Evolutionary conservation across 805 yeast species (phyloP).

Genomic region (Danielia oregonensis): DNA sequence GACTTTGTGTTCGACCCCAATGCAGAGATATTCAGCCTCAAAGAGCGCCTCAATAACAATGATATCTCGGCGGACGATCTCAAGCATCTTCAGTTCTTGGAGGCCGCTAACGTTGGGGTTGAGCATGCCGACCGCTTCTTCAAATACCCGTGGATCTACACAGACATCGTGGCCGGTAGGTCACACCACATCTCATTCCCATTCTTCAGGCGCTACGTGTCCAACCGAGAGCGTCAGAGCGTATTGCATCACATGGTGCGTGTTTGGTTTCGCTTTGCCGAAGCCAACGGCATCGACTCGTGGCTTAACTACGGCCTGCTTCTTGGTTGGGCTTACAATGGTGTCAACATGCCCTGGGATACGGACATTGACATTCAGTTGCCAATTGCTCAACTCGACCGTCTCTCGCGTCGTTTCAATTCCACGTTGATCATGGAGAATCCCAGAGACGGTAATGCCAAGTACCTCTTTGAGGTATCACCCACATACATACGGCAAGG

Average conservation of each 20-base stretch:
- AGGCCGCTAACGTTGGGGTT: constrained; percentile 19
- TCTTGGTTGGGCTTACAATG: constrained; percentile 19
- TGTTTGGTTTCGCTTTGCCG: constrained; percentile 36
- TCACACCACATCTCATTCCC: constrained; percentile 31
- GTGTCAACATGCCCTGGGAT: constrained; percentile 19
- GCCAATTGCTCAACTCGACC: constrained; percentile 15
- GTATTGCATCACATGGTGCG: constrained; percentile 35
- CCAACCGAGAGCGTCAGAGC: constrained; percentile 33
- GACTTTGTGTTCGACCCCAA: constrained; percentile 33
- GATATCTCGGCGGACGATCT: constrained; percentile 16
- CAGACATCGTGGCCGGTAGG: constrained; percentile 33
- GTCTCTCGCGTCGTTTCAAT: constrained; percentile 11
- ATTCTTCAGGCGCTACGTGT: constrained; percentile 33
- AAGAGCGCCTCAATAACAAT: constrained; percentile 13
- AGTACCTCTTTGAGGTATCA: constrained; percentile 17
- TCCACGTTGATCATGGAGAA: constrained; percentile 14
- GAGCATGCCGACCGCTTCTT: constrained; percentile 29
- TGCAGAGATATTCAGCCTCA: constrained; percentile 22
- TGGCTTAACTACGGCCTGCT: constrained; percentile 29
- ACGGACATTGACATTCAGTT: constrained; percentile 17
- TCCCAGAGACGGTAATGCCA: constrained; percentile 17
- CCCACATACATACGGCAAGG: constrained; percentile 20
- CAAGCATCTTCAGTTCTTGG: constrained; percentile 27
- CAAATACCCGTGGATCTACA: constrained; percentile 38
- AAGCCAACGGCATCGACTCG: constrained; percentile 23